These are phyloP conservation scores for Maudiozyma barnettii DNA, from an alignment of 805 yeast species.

Conservation along the genomic window DNA sequence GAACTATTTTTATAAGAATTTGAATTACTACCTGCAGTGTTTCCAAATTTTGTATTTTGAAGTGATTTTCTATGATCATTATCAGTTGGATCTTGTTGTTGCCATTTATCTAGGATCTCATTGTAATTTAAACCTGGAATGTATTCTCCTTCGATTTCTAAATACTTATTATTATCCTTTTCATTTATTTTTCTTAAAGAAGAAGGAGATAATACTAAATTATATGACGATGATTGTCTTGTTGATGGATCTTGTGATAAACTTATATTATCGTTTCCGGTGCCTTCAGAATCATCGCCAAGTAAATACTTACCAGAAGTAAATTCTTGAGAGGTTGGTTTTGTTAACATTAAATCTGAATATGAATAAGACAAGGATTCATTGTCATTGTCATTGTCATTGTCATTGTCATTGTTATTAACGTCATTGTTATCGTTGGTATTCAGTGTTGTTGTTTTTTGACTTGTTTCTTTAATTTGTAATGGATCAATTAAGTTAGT, in stretches of 20 bases:
- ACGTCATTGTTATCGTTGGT: too few species aligned
- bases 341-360: background rate
- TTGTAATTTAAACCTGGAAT: slow-evolving; percentile 60
- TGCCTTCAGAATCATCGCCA: background rate
- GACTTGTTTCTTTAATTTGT: background rate
- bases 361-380: background rate
- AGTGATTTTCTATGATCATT: too few species aligned
- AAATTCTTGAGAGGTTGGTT: background rate
- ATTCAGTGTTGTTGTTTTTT: too few species aligned
- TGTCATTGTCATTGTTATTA: background rate
- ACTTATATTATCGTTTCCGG: background rate
- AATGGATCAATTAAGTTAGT: background rate
- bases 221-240: background rate
- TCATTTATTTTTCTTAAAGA: background rate
- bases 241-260: background rate
- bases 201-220: background rate
- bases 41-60: background rate
- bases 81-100: slow-evolving; percentile 5
- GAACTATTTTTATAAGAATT: background rate
- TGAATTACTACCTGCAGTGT: background rate
- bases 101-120: slow-evolving; percentile 43
- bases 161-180: background rate
- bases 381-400: background rate
- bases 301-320: background rate
- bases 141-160: slow-evolving; percentile 41